Evolutionary conservation across 1,284 basidiomycete genomes (phyloP), one percentile per base, ranked within the genome.

Genomic region (Fistulinella staudtii): DNA sequence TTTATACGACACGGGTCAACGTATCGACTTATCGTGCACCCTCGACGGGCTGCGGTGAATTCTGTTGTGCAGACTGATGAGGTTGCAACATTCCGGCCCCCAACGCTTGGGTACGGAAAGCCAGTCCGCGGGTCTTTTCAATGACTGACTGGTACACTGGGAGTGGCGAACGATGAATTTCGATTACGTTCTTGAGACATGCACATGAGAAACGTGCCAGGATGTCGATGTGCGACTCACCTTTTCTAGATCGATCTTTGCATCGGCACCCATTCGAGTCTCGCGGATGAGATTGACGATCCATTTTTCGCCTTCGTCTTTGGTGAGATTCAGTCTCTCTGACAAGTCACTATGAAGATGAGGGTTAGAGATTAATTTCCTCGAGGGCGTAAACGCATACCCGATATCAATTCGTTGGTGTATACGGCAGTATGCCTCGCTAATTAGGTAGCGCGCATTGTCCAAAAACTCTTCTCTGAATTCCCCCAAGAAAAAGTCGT

Each of bases 211-310:
- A n/a, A n/a, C n/a, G n/a, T n/a, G n/a, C n/a, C n/a, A n/a, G n/a
- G n/a, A n/a, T n/a, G n/a, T n/a, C n/a, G n/a, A n/a, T n/a, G n/a
- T n/a, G n/a, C n/a, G n/a, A n/a, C 48, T 37, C 47, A 87, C 89
- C 74, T 93, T 92, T 70, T 95, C 92, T 39, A 97, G 77, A 68
- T 98, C 94, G 55, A 98, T 97, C 74, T 96, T 97, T 45, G 93
- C 93, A 60, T 99, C 90, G 3, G 89, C 85, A 18, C 89, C 93
- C 80, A 96, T 92, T 24, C 92, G 82, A 21, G 94, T 96, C 68
- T 98, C 96, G 39, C 93, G 82, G 58, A 98, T 95, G 47, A 98
- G 84, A 74, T 96, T 97, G 58, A 97, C 95, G 54, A 99, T 95
- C 95, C 95, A 99, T 67, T 96, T 96, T 66, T 98, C 95, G 46